Evolutionary conservation across 106 monocot species (phyloP).

Genomic region (Iris macrosiphon): DNA sequence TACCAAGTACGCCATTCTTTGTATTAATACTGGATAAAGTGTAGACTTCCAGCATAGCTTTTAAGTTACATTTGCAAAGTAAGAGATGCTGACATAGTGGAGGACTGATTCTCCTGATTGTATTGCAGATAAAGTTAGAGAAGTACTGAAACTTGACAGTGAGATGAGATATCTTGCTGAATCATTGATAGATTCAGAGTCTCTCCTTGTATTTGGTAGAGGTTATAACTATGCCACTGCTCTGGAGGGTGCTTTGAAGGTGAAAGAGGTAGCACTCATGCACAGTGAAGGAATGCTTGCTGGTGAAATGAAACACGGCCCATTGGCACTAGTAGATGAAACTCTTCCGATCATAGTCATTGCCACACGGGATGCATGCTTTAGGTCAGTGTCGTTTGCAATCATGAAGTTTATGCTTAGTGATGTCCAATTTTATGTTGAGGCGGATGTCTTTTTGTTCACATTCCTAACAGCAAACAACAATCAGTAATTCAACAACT

Average conservation of each 20-base stretch:
- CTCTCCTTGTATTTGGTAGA: constrained; percentile 92
- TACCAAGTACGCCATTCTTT: constrained; percentile 48
- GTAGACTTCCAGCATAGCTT: neutral
- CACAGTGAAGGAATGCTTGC: constrained; percentile 98
- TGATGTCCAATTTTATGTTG: neutral
- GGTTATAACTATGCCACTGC: constrained; percentile 97
- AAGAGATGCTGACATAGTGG: neutral
- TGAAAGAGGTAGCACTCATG: constrained; percentile 94
- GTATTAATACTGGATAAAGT: constrained; percentile 1
- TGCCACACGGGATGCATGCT: constrained; percentile 80
- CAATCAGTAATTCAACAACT: constrained; percentile 98
- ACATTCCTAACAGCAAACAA: constrained; percentile 57
- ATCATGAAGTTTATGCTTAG: neutral
- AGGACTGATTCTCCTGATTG: constrained; percentile 1
- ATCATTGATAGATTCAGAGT: constrained; percentile 64
- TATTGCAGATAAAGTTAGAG: constrained; percentile 45
- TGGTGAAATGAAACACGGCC: constrained; percentile 99
- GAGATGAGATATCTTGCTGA: constrained; percentile 86
- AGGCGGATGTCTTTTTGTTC: neutral
- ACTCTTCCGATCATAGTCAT: constrained; percentile 90
- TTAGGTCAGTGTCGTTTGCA: constrained; percentile 46
- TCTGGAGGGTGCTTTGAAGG: constrained; percentile 91
- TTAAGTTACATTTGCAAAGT: neutral
- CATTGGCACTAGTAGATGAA: constrained; percentile 95
- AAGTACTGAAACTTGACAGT: constrained; percentile 70